Evolutionary conservation across 305 asterid species (phyloP), one percentile per base, ranked within the genome.

Genomic region (Plantago coronopus): DNA sequence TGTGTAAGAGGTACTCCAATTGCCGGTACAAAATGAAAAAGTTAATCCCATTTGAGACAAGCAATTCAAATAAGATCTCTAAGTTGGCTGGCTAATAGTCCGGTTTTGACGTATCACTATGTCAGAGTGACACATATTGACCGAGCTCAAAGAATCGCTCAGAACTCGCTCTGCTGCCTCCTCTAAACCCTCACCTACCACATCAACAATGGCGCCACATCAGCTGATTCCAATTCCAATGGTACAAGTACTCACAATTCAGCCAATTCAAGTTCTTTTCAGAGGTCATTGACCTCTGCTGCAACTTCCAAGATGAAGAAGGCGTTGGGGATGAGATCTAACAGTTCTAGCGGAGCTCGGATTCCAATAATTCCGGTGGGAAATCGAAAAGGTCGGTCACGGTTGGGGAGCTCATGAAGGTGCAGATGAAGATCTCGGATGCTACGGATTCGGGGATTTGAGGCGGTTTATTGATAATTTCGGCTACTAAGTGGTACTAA

Each of bases 401-500:
- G 3, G 51, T 91, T 10, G 95, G 96, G 55, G 96, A 91, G 77
- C 84, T 91, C n/a, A 88, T 88, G 95, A 77, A 90, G 65, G 58
- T 74, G 64, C 98, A 91, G 81, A 86, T 88, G 98, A 79, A 81
- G 80, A 81, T 88, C 51, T 77, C 88, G 0, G 95, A 91, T 44
- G 76, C 73, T 22, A 75, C 75, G 7, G 98, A 91, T 81, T 79
- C 96, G 5, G 79, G 95, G 77, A 83, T 84, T 74, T 78, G 95
- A 5, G 84, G 96, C 79, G 98, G 87, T 66, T 78, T 91, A 77
- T 65, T 91, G 80, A 83, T 96, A 73, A 81, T 91, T 78, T 71
- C 95, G 67, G 96, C 98, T 70, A 86, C 95, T n/a, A 96, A 88
- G 96, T n/a, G n/a, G n/a, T n/a, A n/a, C n/a, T n/a, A n/a, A n/a